These are phyloP conservation scores for Stentor roeselii DNA, from an alignment of 73 alveolate genomes.

Conservation along the genomic window DNA sequence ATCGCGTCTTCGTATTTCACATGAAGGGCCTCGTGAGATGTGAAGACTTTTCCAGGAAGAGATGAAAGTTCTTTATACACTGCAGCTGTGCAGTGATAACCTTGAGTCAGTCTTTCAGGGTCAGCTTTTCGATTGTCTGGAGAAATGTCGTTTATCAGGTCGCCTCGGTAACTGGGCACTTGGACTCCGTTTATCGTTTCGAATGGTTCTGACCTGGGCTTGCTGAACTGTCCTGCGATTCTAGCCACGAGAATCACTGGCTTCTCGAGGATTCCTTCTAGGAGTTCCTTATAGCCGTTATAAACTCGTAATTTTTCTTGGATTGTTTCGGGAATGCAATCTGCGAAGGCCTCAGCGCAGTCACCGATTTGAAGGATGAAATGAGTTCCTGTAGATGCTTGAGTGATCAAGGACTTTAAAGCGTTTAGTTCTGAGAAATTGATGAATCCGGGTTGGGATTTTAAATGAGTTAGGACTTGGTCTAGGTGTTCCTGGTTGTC, in stretches of 20 bases:
- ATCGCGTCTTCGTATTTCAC: slow-evolving; percentile 34
- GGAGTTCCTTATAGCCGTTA: not conserved
- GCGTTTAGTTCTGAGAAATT: not conserved
- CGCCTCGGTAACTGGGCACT: slow-evolving; percentile 34
- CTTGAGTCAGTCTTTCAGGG: slow-evolving; percentile 38
- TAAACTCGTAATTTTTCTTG: slow-evolving; percentile 19
- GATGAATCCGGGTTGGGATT: not conserved
- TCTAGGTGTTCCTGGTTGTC: not conserved
- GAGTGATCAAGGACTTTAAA: not conserved
- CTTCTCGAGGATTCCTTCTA: not conserved
- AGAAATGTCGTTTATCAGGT: slow-evolving; percentile 29
- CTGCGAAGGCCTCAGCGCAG: slow-evolving; percentile 49
- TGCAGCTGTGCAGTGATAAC: slow-evolving; percentile 11
- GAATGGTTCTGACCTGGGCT: slow-evolving; percentile 36
- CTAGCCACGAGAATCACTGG: slow-evolving; percentile 37
- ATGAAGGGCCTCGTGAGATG: slow-evolving; percentile 45
- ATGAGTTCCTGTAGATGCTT: not conserved
- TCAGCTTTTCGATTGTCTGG: slow-evolving; percentile 28
- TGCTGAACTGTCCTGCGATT: slow-evolving; percentile 51
- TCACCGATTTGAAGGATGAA: slow-evolving; percentile 38
- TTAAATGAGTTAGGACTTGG: not conserved
- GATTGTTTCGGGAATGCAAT: slow-evolving; percentile 23
- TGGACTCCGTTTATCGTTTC: slow-evolving; percentile 25
- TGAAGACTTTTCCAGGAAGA: slow-evolving; percentile 3
- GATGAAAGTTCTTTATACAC: not conserved